These are phyloP conservation scores for Aspergillus cristatus DNA, from an alignment of 495 filamentous ascomycete genomes.

Conservation along the genomic window DNA sequence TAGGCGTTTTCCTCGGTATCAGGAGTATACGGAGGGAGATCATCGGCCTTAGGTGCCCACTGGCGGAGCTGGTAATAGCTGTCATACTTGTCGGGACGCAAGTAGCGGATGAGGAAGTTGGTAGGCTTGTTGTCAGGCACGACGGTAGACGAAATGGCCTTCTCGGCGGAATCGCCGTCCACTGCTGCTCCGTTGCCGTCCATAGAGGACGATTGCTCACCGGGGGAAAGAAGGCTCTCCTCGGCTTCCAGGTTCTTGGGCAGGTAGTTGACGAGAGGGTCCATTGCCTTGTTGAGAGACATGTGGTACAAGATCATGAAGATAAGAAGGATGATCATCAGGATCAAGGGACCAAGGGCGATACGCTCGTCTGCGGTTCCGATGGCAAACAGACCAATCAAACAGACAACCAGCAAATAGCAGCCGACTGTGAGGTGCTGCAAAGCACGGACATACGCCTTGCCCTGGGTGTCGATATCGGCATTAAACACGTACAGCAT, in stretches of 20 bases:
- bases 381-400: slow-evolving; percentile 86
- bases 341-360: slow-evolving; percentile 62
- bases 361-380: slow-evolving; percentile 47
- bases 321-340: slow-evolving; percentile 76
- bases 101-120: slow-evolving; percentile 57
- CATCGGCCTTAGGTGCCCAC: slow-evolving; percentile 53
- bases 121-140: slow-evolving; percentile 34
- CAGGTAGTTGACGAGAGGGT: slow-evolving; percentile 73
- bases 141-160: slow-evolving; percentile 19
- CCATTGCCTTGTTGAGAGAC: slow-evolving; percentile 66
- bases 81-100: slow-evolving; percentile 68
- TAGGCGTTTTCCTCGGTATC: slow-evolving; percentile 64
- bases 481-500: slow-evolving; percentile 84
- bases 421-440: slow-evolving; percentile 86
- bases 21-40: slow-evolving; percentile 42
- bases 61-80: slow-evolving; percentile 65
- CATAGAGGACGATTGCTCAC: slow-evolving; percentile 20
- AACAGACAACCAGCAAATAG: slow-evolving; percentile 74
- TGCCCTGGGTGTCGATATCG: slow-evolving; percentile 81
- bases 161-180: slow-evolving; percentile 28
- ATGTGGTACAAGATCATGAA: slow-evolving; percentile 78
- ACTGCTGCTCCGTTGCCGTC: background rate
- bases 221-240: slow-evolving; percentile 51
- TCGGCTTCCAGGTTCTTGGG: slow-evolving; percentile 55
- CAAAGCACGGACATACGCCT: slow-evolving; percentile 77